Conservation (phyloP, 257 asterid genomes). For the Voacanga thouarsii region DNA sequence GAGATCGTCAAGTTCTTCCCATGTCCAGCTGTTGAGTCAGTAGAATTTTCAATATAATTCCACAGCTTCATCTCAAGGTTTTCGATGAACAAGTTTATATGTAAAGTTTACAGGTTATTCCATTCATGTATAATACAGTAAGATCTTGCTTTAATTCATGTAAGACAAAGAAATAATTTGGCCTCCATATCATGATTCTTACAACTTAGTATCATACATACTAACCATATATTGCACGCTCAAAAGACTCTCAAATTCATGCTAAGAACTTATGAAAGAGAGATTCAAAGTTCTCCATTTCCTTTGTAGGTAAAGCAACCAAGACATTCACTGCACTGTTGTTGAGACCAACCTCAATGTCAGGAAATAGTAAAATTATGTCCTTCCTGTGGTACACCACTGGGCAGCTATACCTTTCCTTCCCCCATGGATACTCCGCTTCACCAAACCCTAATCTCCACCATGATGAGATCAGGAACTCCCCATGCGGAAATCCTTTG, state of each 20-base stretch:
- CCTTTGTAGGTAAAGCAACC: conserved; percentile 70
- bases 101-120: no score
- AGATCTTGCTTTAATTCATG: not conserved
- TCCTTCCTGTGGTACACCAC: conserved; percentile 73
- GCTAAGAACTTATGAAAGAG: conserved; percentile 39
- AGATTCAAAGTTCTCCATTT: conserved; percentile 57
- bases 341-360: conserved; percentile 36
- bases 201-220: not conserved
- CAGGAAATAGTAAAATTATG: conserved; percentile 66
- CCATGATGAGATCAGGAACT: conserved; percentile 82
- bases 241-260: not conserved
- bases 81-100: no score
- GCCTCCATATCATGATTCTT: not conserved
- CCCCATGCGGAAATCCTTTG: conserved; percentile 90
- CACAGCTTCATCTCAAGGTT: no score
- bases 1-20: no score
- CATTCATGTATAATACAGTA: no score
- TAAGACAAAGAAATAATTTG: not conserved
- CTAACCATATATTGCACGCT: not conserved
- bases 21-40: no score
- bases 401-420: conserved; percentile 75
- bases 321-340: conserved; percentile 59
- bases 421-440: conserved; percentile 83
- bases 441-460: conserved; percentile 85
- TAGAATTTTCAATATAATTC: no score